Evolutionary conservation across 78 protist species (phyloP).

Genomic region (Tieghemostelium lacteum): DNA sequence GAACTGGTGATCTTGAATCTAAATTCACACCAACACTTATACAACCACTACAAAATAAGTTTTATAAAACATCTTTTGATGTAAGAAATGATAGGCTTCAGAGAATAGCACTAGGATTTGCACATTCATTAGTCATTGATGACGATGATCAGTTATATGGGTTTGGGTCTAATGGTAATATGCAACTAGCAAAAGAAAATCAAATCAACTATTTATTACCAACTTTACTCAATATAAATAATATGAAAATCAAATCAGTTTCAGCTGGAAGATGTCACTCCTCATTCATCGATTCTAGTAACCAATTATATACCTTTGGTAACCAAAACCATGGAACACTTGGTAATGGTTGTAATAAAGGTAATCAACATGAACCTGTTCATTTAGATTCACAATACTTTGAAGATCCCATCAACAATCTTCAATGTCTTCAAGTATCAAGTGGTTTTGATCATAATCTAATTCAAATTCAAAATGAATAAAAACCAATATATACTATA

Average conservation of each 20-base stretch:
- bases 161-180: constrained; percentile 55
- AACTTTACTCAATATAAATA: neutral
- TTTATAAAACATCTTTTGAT: neutral
- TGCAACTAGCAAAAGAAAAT: constrained; percentile 26
- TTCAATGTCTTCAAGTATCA: neutral
- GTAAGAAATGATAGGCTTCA: too few species aligned
- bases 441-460: constrained; percentile 50
- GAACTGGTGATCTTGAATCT: neutral
- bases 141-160: constrained; percentile 23
- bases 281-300: neutral
- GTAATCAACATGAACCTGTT: neutral
- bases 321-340: constrained; percentile 30
- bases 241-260: neutral
- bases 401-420: constrained; percentile 8
- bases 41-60: neutral
- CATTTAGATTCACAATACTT: too few species aligned
- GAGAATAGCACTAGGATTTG: constrained; percentile 21
- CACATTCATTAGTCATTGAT: constrained; percentile 5
- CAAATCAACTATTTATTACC: neutral
- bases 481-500: neutral
- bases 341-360: constrained; percentile 20
- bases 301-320: constrained; percentile 21
- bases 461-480: neutral
- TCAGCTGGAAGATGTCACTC: constrained; percentile 66
- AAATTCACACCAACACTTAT: neutral